A percentile compares a stretch with the other conserved stretches of the same genome.
These are phyloP conservation scores for Gelatoporia subvermispora DNA, from an alignment of 768 basidiomycete species.

Conservation along the genomic window DNA sequence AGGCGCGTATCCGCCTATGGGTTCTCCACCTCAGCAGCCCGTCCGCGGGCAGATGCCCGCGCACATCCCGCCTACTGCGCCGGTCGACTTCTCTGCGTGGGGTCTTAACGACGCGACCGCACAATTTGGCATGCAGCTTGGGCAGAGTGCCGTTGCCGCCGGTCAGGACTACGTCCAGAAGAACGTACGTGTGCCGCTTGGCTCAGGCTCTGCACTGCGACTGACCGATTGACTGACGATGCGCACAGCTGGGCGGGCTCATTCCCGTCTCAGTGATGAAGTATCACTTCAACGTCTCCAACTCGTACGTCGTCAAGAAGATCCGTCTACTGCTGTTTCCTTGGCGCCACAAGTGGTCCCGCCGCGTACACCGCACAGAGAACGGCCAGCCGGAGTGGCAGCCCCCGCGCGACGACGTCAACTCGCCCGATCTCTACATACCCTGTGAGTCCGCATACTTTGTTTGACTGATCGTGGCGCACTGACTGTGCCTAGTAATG, in stretches of 20 bases:
- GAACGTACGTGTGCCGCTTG: conserved; percentile 54
- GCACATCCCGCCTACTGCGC: conserved; percentile 30
- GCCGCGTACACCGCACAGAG: conserved; percentile 63
- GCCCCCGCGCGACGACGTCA: conserved; percentile 89
- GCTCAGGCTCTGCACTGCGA: background rate
- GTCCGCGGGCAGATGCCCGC: conserved; percentile 23
- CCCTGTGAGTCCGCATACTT: conserved; percentile 50
- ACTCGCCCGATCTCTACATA: conserved; percentile 95
- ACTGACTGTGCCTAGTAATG: conserved; percentile 58
- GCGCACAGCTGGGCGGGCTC: conserved; percentile 66
- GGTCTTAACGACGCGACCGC: conserved; percentile 91
- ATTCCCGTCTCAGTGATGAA: conserved; percentile 77
- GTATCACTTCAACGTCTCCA: conserved; percentile 93
- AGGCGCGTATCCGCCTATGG: conserved; percentile 18
- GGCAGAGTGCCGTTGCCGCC: conserved; percentile 84
- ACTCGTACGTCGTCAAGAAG: conserved; percentile 91
- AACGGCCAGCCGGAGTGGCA: conserved; percentile 72
- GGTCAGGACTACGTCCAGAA: conserved; percentile 95
- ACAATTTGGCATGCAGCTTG: conserved; percentile 94
- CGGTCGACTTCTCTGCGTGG: conserved; percentile 63
- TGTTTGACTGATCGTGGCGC: background rate
- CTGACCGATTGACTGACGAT: conserved; percentile 8
- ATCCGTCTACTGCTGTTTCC: conserved; percentile 88
- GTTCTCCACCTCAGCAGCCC: conserved; percentile 22
- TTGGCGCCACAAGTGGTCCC: conserved; percentile 86